Evolutionary conservation across 176 grass and related monocot genomes (phyloP).

Genomic region (Calamus simplicifolius): DNA sequence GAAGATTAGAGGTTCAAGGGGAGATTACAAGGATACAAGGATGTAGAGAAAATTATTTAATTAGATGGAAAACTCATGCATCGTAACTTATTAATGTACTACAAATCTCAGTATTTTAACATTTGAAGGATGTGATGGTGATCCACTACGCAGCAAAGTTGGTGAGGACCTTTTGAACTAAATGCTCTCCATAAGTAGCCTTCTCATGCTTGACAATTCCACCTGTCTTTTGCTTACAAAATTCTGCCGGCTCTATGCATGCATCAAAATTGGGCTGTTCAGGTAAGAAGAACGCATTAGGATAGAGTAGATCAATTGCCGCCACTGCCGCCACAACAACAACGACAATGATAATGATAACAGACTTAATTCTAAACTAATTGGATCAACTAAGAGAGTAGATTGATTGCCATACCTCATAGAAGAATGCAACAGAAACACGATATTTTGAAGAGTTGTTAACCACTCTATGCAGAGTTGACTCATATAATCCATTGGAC

Average conservation of each 20-base stretch:
- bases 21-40: too few species aligned
- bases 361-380: too few species aligned
- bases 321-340: too few species aligned
- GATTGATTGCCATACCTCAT: slow-evolving; percentile 39
- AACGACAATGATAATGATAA: too few species aligned
- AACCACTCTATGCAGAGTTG: slow-evolving; percentile 74
- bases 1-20: too few species aligned
- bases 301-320: not conserved
- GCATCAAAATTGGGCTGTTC: slow-evolving; percentile 79
- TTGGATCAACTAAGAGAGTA: not conserved
- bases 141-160: slow-evolving; percentile 30
- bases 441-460: slow-evolving; percentile 72
- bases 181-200: slow-evolving; percentile 72
- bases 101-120: too few species aligned
- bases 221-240: slow-evolving; percentile 56
- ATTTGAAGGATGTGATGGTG: too few species aligned
- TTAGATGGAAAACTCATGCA: too few species aligned
- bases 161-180: slow-evolving; percentile 55
- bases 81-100: too few species aligned
- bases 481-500: slow-evolving; percentile 83
- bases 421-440: slow-evolving; percentile 79
- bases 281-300: not conserved
- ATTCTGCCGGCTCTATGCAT: slow-evolving; percentile 47
- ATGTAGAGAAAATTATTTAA: too few species aligned
- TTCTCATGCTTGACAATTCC: slow-evolving; percentile 39